Evolutionary conservation across 2,329 filamentous ascomycete species (phyloP).

Genomic region (Colletotrichum liaoningense): DNA sequence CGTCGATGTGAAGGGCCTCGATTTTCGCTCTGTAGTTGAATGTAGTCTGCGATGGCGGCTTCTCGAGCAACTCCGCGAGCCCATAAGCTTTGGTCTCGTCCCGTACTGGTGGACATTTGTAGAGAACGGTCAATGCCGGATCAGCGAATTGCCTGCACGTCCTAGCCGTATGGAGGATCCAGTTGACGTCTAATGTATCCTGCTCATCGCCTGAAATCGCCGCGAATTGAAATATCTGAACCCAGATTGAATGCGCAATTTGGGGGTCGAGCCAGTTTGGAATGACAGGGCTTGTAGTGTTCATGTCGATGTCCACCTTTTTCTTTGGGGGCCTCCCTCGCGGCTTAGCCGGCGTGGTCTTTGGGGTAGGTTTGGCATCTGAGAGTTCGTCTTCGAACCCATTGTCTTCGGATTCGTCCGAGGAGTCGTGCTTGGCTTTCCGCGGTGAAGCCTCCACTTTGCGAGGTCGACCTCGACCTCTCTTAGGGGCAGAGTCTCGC

Average conservation of each 20-base stretch:
- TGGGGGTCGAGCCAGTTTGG: conserved; percentile 65
- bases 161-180: conserved; percentile 73
- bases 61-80: conserved; percentile 66
- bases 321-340: neutral
- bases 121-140: conserved; percentile 79
- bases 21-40: conserved; percentile 80
- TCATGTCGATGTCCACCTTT: neutral
- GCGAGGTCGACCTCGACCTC: neutral
- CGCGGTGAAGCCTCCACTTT: neutral
- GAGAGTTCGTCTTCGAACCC: neutral
- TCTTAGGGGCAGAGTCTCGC: neutral
- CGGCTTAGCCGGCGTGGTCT: neutral
- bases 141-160: conserved; percentile 76
- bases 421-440: neutral
- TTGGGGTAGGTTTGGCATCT: neutral
- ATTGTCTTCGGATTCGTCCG: neutral
- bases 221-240: conserved; percentile 77
- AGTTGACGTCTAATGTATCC: conserved; percentile 57
- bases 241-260: conserved; percentile 76
- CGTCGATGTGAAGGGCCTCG: conserved; percentile 76
- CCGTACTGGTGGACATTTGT: conserved; percentile 74
- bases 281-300: conserved; percentile 43
- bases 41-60: conserved; percentile 57
- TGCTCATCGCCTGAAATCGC: conserved; percentile 53
- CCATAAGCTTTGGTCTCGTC: conserved; percentile 55